Evolutionary conservation across 495 filamentous ascomycete genomes (phyloP), one percentile per base, ranked within the genome.

Genomic region (Entonaema liquescens): DNA sequence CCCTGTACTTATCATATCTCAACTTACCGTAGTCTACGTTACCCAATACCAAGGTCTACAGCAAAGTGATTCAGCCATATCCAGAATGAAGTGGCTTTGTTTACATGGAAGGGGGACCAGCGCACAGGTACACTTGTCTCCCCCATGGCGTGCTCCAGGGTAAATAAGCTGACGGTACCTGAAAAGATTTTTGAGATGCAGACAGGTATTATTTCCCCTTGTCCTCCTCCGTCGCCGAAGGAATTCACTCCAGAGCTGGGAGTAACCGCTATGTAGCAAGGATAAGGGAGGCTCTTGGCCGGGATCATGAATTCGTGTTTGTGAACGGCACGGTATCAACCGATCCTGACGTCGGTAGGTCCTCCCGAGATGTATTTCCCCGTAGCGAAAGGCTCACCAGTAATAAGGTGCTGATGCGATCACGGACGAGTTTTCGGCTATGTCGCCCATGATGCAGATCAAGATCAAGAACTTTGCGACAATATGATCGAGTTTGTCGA

Each of bases 231-330:
- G 12, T 26, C 49, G 5, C 13, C 11, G 23, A 28, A 1, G 49
- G 26, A 8, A 3, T n/a, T 29, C 13, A 29, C 29, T 12, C 6
- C 1, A 33, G n/a, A 36, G 25, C 29, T 35, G n/a, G 9, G 53
- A 53, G 12, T 56, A 56, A 56, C 28, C 53, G 26, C 26, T 6
- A 35, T 56, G 5, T 31, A 68, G 69, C 61, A 60, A 67, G 71
- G 62, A 72, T 77, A 47, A 65, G 70, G 21, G 61, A 73, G 50
- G 73, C 73, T 47, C 70, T 75, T 11, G 75, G 61, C 17, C 62
- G 65, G 12, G 64, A 69, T 42, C 73, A 77, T 44, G 70, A 77
- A 44, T 77, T 77, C 64, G 56, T 77, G 21, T 77, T 77, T 55
- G 66, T 67, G 1, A 64, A 76, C 49, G 75, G 73, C 42, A 70